These are phyloP conservation scores for Sarocladiaceae sp. DNA, from an alignment of 2,329 filamentous ascomycete species.

Conservation along the genomic window DNA sequence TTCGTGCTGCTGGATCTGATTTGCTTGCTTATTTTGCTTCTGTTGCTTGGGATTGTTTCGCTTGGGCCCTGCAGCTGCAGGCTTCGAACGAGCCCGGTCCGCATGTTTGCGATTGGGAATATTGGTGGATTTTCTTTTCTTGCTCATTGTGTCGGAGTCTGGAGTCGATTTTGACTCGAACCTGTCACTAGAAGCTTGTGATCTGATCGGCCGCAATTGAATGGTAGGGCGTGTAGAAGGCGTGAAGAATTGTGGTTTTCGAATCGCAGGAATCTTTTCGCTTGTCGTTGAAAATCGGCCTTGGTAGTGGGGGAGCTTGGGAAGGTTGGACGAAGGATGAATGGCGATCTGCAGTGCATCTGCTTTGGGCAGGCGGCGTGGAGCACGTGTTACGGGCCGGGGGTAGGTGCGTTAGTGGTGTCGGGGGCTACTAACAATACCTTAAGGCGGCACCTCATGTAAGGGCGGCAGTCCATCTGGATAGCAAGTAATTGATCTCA, in stretches of 20 bases:
- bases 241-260: no score
- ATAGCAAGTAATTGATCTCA: no score
- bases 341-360: constrained; percentile 1
- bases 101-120: background rate
- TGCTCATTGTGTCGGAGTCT: constrained; percentile 1
- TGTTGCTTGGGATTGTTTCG: constrained; percentile 14
- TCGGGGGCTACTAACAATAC: background rate
- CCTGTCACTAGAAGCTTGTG: no score
- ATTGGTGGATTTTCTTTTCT: constrained; percentile 12
- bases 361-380: background rate
- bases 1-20: constrained; percentile 20
- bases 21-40: constrained; percentile 14
- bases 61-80: constrained; percentile 6
- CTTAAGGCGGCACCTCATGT: no score
- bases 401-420: background rate
- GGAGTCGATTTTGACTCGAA: no score
- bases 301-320: background rate
- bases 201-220: background rate
- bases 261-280: no score
- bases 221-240: no score
- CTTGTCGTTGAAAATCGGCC: no score
- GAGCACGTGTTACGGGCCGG: constrained; percentile 6
- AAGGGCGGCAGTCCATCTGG: no score
- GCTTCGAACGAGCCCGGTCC: background rate
- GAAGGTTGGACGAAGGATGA: background rate